Conservation (phyloP, 2,329 filamentous ascomycete species). For the Incumbomyces lentus region DNA sequence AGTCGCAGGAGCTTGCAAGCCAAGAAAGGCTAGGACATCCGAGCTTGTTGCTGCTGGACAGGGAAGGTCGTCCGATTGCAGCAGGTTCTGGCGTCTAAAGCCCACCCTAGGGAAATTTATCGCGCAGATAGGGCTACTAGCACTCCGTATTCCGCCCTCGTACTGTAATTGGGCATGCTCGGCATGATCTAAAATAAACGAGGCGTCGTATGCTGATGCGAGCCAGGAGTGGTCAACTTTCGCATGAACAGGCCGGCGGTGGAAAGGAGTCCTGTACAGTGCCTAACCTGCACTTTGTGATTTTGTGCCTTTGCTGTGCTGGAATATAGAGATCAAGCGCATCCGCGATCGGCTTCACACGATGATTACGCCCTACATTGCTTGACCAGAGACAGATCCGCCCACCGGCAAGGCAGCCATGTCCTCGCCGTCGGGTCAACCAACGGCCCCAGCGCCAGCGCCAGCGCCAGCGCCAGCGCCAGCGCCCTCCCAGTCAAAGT, state of each 20-base stretch:
- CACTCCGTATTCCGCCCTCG: no score
- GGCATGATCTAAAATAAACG: not conserved
- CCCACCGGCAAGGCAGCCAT: not conserved
- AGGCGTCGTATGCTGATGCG: no score
- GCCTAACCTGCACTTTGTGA: not conserved
- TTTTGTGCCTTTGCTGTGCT: no score
- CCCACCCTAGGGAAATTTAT: no score
- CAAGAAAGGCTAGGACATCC: not conserved
- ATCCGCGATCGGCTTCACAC: not conserved
- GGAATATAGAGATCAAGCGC: no score
- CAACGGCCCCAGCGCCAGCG: not conserved
- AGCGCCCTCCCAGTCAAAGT: slow-evolving; percentile 11
- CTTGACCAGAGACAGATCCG: not conserved
- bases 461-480: no score
- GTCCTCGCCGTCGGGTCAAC: slow-evolving; percentile 1
- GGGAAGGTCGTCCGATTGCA: no score
- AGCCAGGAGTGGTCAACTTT: no score
- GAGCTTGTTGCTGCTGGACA: not conserved
- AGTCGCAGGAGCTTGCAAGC: not conserved
- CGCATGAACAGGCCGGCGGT: not conserved
- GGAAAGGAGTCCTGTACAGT: not conserved
- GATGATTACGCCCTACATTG: not conserved
- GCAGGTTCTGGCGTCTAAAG: no score
- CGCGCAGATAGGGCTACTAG: no score
- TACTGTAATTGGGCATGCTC: not conserved